Conservation (phyloP, 2,329 filamentous ascomycete species). For the Chrysosporium keratinophilum region DNA sequence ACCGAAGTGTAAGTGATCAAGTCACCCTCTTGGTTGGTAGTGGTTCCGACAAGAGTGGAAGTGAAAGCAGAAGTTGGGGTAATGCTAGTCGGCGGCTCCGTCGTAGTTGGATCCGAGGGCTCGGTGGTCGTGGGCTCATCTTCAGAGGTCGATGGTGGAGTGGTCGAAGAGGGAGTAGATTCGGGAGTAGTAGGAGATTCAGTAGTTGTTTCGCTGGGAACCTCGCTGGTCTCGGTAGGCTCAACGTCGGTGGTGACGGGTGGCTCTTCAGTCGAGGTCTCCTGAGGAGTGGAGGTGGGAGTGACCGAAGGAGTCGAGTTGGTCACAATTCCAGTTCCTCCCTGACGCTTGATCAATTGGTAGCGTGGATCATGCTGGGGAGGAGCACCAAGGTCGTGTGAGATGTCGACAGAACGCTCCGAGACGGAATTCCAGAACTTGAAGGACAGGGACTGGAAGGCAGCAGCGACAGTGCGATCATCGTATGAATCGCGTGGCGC, state of each 20-base stretch:
- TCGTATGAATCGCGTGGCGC: conserved; percentile 7
- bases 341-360: conserved; percentile 13
- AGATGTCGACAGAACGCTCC: conserved; percentile 2
- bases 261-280: conserved; percentile 5
- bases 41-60: conserved; percentile 32
- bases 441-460: conserved; percentile 9
- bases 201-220: conserved; percentile 6
- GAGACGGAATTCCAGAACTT: conserved; percentile 11
- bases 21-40: conserved; percentile 35
- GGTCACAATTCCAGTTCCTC: conserved; percentile 10
- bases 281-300: conserved; percentile 4
- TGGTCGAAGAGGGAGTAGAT: conserved; percentile 7
- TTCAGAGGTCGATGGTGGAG: not conserved
- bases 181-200: not conserved
- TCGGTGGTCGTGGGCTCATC: not conserved
- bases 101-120: conserved; percentile 21
- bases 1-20: conserved; percentile 36
- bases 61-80: conserved; percentile 14
- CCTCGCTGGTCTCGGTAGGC: not conserved
- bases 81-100: conserved; percentile 19
- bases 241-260: not conserved
- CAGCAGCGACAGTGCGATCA: conserved; percentile 3
- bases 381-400: conserved; percentile 3
- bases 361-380: conserved; percentile 10
- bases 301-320: conserved; percentile 13